Evolutionary conservation across 805 yeast species (phyloP), one percentile per base, ranked within the genome.

Genomic region (Nakazawaea wyomingensis): DNA sequence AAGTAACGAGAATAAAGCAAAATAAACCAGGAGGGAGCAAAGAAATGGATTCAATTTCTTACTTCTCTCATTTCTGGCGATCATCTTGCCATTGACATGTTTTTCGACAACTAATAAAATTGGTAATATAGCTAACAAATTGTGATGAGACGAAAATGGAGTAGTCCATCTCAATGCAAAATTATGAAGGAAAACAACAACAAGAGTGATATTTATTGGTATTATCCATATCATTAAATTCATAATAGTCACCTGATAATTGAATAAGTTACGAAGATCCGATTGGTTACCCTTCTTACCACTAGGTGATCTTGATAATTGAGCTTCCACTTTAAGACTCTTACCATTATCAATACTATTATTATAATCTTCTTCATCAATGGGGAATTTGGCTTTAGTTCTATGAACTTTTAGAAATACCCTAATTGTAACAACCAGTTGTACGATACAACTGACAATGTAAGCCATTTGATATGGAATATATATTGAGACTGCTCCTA

Each of bases 91-190:
- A n/a, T 71, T 62, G 24, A 68, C 69, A 53, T 82, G 72, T 37
- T 69, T 62, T 51, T 78, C 82, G 34, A 76, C 74, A 31, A 85
- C 55, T 8, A 80, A 47, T 7, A 88, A 68, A 2, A 85, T 78
- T 0, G 96, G 96, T 11, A 82, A 63, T 19, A 89, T 75, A 0
- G 96, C 84, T 41, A 89, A 60, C 33, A 85, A 66, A 55, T 87
- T 89, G 58, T 90, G 96, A 58, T 88, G 95, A 0, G 96, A 83
- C 5, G 85, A 76, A 55, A 88, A 88, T 14, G 95, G 89, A 0
- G 93, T 85, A 43, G 71, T 74, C 95, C 96, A 86, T 50, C 72
- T 76, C 16, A 87, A 71, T 1, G 84, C 72, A 46, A 88, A 67
- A 54, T 89, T 85, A 54, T 86, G 96, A 27, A 85, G 64, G 69